Percentiles rank a stretch among this genome's conserved stretches.
phyloP scores from a whole-genome alignment of 2,329 filamentous ascomycete genomes.

The Xylariales sp. region DNA sequence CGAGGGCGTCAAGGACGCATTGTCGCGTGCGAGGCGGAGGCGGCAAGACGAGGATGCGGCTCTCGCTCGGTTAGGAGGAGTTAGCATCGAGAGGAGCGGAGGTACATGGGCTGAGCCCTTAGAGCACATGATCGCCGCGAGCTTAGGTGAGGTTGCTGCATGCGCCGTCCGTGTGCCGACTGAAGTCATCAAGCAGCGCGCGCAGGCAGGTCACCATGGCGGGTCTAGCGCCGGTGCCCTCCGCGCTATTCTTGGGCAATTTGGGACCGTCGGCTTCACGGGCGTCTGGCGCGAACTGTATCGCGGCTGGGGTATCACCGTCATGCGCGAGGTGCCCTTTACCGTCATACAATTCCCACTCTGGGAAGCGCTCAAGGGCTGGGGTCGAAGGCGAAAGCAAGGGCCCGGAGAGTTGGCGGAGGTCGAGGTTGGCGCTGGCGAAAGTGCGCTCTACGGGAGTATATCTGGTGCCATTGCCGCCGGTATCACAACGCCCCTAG shows the following conservation, averaged over 20 bases:
- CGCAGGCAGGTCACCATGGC: conserved; percentile 86
- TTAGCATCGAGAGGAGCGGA: conserved; percentile 44
- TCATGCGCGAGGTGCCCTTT: conserved; percentile 96
- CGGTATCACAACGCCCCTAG: conserved; percentile 88
- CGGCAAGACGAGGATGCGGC: conserved; percentile 18
- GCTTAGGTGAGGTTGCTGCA: conserved; percentile 87
- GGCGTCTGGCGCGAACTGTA: conserved; percentile 87
- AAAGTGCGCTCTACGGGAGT: conserved; percentile 88
- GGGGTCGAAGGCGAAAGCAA: conserved; percentile 62
- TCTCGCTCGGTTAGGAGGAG: conserved; percentile 9
- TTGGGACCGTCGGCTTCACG: conserved; percentile 56
- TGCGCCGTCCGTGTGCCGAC: conserved; percentile 94
- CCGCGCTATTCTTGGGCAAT: conserved; percentile 72
- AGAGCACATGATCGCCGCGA: conserved; percentile 86
- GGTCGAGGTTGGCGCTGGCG: conserved; percentile 71
- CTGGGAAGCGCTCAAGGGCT: conserved; percentile 92
- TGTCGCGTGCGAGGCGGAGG: conserved; percentile 30
- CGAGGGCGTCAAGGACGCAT: conserved; percentile 73
- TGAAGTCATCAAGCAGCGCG: conserved; percentile 96
- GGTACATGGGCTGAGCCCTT: conserved; percentile 50
- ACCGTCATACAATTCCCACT: conserved; percentile 97
- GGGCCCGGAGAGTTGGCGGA: conserved; percentile 33
- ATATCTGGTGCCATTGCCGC: conserved; percentile 87
- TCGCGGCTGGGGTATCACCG: conserved; percentile 89
- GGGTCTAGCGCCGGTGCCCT: conserved; percentile 76